Evolutionary conservation across 176 grass and related monocot genomes (phyloP).

Genomic region (Carex littledalei): DNA sequence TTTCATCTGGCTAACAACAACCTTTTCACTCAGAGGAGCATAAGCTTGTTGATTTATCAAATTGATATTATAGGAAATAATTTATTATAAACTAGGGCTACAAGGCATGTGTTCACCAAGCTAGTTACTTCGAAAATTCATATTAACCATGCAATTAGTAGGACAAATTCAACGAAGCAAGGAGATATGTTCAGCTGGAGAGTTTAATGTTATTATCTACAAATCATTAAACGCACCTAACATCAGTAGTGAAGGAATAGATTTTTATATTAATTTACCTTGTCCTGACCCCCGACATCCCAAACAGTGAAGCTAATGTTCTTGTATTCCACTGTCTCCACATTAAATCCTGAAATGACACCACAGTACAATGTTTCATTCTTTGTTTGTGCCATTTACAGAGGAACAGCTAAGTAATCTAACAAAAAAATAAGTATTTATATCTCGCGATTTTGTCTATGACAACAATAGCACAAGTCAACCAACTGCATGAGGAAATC

Average conservation of each 20-base stretch:
- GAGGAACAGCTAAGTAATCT: not conserved
- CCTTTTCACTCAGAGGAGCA: not conserved
- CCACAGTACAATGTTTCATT: not conserved
- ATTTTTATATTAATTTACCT: conserved; percentile 16
- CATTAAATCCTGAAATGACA: conserved; percentile 20
- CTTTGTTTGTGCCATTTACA: not conserved
- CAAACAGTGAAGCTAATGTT: conserved; percentile 30
- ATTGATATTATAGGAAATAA: not conserved
- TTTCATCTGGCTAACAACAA: not conserved
- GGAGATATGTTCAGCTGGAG: not conserved
- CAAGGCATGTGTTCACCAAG: not conserved
- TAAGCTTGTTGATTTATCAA: not conserved
- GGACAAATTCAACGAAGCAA: not conserved
- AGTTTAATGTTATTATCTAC: not conserved
- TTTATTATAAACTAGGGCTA: not conserved
- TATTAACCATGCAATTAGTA: not conserved
- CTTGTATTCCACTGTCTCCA: conserved; percentile 28
- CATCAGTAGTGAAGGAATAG: not conserved
- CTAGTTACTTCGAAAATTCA: not conserved
- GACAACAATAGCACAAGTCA: not conserved
- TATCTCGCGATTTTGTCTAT: not conserved
- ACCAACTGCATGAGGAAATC: not conserved
- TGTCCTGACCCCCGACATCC: conserved; percentile 30
- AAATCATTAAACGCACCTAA: not conserved
- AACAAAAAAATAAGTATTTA: not conserved